Evolutionary conservation across 345 rosid species (phyloP).

Genomic region (Nasturtium officinale): DNA sequence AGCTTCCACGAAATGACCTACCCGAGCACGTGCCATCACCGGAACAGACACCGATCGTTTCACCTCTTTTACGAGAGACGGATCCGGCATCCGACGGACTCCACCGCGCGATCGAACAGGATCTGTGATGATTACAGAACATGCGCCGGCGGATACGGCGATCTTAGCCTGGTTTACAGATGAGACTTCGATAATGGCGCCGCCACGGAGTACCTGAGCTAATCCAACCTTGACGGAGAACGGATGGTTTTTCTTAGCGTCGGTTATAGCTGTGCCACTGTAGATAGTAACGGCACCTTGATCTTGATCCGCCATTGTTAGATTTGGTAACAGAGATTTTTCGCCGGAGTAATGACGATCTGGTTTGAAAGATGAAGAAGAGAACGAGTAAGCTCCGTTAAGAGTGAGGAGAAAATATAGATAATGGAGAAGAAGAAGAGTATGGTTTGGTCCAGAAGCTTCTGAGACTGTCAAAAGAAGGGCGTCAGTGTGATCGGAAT

Average conservation of each 20-base stretch:
- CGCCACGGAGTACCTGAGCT: constrained; percentile 71
- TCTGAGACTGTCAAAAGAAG: constrained; percentile 28
- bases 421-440: constrained; percentile 30
- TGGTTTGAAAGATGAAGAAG: not conserved
- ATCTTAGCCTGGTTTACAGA: constrained; percentile 58
- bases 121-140: constrained; percentile 56
- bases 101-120: constrained; percentile 24
- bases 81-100: constrained; percentile 61
- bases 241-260: constrained; percentile 52
- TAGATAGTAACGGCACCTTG: constrained; percentile 44
- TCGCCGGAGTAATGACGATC: not conserved
- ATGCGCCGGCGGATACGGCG: constrained; percentile 69
- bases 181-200: constrained; percentile 57
- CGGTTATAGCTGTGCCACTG: constrained; percentile 52
- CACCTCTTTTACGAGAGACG: constrained; percentile 49
- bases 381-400: not conserved
- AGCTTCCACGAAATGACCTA: constrained; percentile 73
- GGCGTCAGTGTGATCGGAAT: constrained; percentile 4
- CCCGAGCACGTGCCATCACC: constrained; percentile 58
- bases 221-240: constrained; percentile 63
- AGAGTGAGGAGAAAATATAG: constrained; percentile 32
- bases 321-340: not conserved
- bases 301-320: constrained; percentile 42
- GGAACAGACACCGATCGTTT: constrained; percentile 62
- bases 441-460: constrained; percentile 33